Evolutionary conservation across 352 stramenopile species (phyloP), one percentile per base, ranked within the genome.

Genomic region (Hyaloperonospora brassicae): DNA sequence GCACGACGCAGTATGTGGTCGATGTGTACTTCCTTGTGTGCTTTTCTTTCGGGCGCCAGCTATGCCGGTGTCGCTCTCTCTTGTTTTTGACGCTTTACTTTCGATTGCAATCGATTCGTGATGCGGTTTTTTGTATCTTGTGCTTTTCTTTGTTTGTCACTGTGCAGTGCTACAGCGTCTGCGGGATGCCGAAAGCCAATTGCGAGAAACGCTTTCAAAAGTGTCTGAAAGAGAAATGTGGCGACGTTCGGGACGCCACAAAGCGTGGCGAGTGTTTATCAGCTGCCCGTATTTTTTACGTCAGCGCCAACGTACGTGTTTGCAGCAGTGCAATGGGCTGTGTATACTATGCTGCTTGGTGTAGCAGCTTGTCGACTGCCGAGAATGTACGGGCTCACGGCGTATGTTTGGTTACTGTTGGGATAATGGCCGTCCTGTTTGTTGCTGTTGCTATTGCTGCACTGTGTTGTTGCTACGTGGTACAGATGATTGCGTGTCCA

Each of bases 161-260:
- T 7, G 27, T 31, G 27, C 7, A 90, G 78, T 91, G 81, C 60
- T 91, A 91, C 63, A 86, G 78, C 55, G 68, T 59, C n/a, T 91
- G 81, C 27, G 81, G 81, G 21, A 88, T 91, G 63, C 70, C 79
- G 43, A 91, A 91, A 47, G 44, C 47, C 43, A 70, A 64, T 46
- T 91, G 81, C 47, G 81, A 91, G 55, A 82, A 77, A 51, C 70
- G 75, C 0, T 46, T 91, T 40, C 66, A 81, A 39, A 88, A 87
- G 56, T 91, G 81, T 61, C 85, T 91, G 76, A 78, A 69, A 40
- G 59, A 58, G 25, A 74, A 65, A 42, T 91, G 81, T 59, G 71
- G 52, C 17, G 23, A 36, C 13, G 58, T 71, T 17, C 10, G 38
- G 21, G 53, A 61, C 34, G 51, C 41, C 5, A 50, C 14, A 2